A percentile compares a stretch with the other conserved stretches of the same genome.
Evolutionary conservation across 495 filamentous ascomycete genomes (phyloP).

Genomic region (Amphirosellinia nigrospora): DNA sequence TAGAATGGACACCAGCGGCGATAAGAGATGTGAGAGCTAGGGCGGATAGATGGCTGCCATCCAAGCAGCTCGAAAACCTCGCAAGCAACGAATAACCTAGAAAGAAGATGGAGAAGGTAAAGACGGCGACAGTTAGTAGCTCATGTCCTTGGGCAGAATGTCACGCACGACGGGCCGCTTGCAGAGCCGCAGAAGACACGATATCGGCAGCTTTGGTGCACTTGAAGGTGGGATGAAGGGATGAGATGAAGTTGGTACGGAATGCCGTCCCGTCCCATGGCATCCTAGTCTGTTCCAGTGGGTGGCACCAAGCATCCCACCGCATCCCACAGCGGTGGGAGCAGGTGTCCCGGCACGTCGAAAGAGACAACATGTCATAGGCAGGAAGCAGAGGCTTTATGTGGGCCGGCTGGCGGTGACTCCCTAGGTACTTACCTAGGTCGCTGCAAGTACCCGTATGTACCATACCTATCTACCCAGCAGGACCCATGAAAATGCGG

Average conservation of each 20-base stretch:
- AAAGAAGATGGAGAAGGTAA: background rate
- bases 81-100: background rate
- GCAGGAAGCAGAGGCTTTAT: background rate
- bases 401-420: conserved; percentile 4
- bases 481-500: background rate
- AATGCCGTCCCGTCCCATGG: background rate
- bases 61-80: conserved; percentile 4
- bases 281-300: background rate
- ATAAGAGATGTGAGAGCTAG: conserved; percentile 5
- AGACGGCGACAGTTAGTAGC: background rate
- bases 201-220: background rate
- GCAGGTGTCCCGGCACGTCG: background rate
- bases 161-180: background rate
- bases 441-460: background rate
- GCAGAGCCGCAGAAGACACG: background rate
- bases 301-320: background rate
- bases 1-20: background rate
- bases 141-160: background rate
- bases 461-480: background rate
- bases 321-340: background rate
- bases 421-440: background rate
- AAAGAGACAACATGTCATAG: conserved; percentile 10
- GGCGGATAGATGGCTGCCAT: background rate
- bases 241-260: conserved; percentile 12
- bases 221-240: conserved; percentile 19